Conservation (phyloP, 257 asterid genomes). For the Nicotiana otophora region DNA sequence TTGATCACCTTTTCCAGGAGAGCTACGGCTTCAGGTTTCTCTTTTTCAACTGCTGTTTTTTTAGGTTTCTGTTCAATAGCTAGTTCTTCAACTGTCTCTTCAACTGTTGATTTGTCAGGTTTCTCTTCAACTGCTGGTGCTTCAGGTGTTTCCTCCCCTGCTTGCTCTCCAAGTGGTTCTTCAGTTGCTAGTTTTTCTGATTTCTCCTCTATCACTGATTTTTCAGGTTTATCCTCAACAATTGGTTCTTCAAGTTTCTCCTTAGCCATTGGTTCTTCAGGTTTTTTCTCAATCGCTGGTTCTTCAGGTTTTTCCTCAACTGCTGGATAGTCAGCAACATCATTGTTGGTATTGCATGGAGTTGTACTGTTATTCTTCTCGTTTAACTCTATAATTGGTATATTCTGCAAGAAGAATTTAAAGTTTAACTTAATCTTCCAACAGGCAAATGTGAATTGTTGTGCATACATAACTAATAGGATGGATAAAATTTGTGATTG, state of each 20-base stretch:
- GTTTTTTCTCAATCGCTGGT: background rate
- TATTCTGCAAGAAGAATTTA: background rate
- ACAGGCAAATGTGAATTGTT: background rate
- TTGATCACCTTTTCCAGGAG: constrained; percentile 6
- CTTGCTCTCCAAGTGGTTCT: background rate
- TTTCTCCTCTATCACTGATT: background rate
- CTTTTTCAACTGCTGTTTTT: background rate
- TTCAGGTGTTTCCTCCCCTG: background rate
- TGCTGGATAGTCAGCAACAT: background rate
- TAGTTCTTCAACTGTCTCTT: background rate
- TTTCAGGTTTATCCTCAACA: constrained; percentile 1
- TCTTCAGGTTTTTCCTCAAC: background rate
- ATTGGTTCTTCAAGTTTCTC: background rate
- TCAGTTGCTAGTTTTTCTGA: background rate
- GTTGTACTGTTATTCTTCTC: background rate
- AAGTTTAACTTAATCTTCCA: background rate
- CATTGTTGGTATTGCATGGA: background rate
- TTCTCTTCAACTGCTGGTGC: background rate
- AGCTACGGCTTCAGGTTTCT: background rate
- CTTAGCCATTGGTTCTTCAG: background rate
- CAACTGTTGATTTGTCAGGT: background rate
- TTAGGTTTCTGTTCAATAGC: background rate
- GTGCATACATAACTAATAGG: background rate
- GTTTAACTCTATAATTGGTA: background rate
- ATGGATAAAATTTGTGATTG: background rate